These are phyloP conservation scores for Mimosa pudica DNA, from an alignment of 306 rosid species.

Conservation along the genomic window DNA sequence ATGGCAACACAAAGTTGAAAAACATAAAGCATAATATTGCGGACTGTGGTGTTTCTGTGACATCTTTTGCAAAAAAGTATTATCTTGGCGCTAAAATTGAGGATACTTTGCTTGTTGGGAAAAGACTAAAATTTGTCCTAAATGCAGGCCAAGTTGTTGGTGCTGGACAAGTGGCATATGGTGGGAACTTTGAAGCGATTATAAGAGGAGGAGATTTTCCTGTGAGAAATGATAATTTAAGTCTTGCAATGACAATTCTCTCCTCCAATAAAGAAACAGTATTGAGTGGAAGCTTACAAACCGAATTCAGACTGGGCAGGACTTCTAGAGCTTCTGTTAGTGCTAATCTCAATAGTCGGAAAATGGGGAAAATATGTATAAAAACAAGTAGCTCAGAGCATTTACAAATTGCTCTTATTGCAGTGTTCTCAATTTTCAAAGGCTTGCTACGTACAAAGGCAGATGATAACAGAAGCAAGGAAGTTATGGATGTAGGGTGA, in stretches of 20 bases:
- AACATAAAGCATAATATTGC: slow-evolving; percentile 61
- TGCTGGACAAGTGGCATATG: slow-evolving; percentile 73
- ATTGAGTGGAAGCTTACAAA: slow-evolving; percentile 72
- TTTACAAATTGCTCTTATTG: slow-evolving; percentile 74
- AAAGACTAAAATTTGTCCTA: slow-evolving; percentile 70
- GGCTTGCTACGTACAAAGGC: slow-evolving; percentile 52
- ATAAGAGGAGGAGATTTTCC: slow-evolving; percentile 86
- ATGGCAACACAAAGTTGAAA: slow-evolving; percentile 65
- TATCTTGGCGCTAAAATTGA: slow-evolving; percentile 85
- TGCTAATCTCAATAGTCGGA: slow-evolving; percentile 82
- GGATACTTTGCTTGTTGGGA: slow-evolving; percentile 77
- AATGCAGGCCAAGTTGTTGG: slow-evolving; percentile 77
- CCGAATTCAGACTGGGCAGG: slow-evolving; percentile 74
- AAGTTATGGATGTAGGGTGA: slow-evolving; percentile 39
- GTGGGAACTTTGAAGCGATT: slow-evolving; percentile 79
- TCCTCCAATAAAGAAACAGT: slow-evolving; percentile 79
- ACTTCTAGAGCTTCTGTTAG: slow-evolving; percentile 61
- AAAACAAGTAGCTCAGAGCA: slow-evolving; percentile 81
- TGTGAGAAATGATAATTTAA: slow-evolving; percentile 65
- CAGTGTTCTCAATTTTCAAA: slow-evolving; percentile 65
- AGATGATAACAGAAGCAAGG: slow-evolving; percentile 32
- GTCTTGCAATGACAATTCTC: slow-evolving; percentile 67
- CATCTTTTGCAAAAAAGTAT: slow-evolving; percentile 67
- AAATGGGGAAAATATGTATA: slow-evolving; percentile 82
- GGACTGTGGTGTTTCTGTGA: slow-evolving; percentile 81